Conservation (phyloP, 2,329 filamentous ascomycete genomes). For the Pestalotiopsis sp. region DNA sequence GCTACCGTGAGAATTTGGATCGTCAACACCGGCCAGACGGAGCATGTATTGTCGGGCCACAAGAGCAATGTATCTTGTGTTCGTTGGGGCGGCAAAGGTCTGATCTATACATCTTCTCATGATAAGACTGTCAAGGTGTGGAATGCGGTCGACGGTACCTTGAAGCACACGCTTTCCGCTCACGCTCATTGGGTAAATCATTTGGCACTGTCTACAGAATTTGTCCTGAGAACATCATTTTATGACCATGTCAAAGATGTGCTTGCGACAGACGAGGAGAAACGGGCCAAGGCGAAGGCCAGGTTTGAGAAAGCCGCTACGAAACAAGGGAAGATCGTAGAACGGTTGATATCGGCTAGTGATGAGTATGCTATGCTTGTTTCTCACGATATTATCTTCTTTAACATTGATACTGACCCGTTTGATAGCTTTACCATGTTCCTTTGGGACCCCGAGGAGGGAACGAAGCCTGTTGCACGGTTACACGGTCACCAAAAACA, state of each 20-base stretch:
- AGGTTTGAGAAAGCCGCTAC: constrained; percentile 86
- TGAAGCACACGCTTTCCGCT: constrained; percentile 76
- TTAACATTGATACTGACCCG: background rate
- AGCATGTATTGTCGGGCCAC: constrained; percentile 78
- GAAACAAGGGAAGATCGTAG: constrained; percentile 74
- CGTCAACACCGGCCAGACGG: constrained; percentile 74
- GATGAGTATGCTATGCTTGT: constrained; percentile 60
- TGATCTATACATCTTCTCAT: constrained; percentile 83
- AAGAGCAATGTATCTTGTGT: constrained; percentile 89
- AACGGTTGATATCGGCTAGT: constrained; percentile 85
- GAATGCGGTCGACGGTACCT: constrained; percentile 77
- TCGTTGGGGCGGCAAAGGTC: constrained; percentile 88
- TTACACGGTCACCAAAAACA: constrained; percentile 89
- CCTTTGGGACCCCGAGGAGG: constrained; percentile 82
- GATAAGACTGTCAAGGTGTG: constrained; percentile 94
- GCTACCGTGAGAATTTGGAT: constrained; percentile 87
- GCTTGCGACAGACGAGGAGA: constrained; percentile 70
- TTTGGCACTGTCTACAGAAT: constrained; percentile 90
- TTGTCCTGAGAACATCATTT: constrained; percentile 82
- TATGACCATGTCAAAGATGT: constrained; percentile 77
- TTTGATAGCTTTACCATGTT: constrained; percentile 76
- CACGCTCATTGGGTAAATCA: constrained; percentile 98
- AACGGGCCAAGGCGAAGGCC: constrained; percentile 73
- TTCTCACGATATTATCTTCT: background rate
- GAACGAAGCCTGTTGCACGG: constrained; percentile 83